Evolutionary conservation across 2,329 filamentous ascomycete species (phyloP), one percentile per base, ranked within the genome.

Genomic region (Emergomyces africanus): DNA sequence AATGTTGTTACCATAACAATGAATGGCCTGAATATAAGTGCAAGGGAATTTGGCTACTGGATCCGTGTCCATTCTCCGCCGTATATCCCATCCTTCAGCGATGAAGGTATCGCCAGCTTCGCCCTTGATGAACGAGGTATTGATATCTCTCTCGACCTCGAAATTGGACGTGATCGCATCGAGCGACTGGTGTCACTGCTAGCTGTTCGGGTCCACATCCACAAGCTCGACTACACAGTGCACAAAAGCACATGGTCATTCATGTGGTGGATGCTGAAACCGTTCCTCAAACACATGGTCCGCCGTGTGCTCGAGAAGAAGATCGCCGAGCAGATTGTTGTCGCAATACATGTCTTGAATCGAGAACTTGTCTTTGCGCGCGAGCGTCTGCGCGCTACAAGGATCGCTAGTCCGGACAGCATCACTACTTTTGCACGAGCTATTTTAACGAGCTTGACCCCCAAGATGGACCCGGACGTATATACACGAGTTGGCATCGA

Each of bases 1-100:
- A 90, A 88, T 0, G 77, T 88, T 1, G 80, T 94, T 64, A 88
- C 87, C 0, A 80, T 95, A 67, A 89, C 88, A 63, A 75, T 96
- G 44, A 86, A 90, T 63, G 92, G 92, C 0, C 75, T 97, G 9
- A 95, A 90, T 0, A 79, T 94, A 58, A 85, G 87, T 46, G 91
- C 91, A 2, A 84, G 92, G 28, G 90, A 96, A 62, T 79, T 97
- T 37, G 92, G 92, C 28, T 97, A 91, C 75, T 95, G 91, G 84
- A 77, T 96, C 37, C 87, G 88, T 10, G 80, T 88, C 0, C 91
- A 94, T 70, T 83, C 84, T 15, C 85, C 89, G 1, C 71, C 65
- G 8, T 67, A 95, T 1, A 77, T 95, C 54, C 84, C 84, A 28
- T 62, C 57, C 50, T 79, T 96, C 35, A 82, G 83, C 1, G 90